phyloP scores from a whole-genome alignment of 1,139 yeast species.

The Yamadazyma mexicana region DNA sequence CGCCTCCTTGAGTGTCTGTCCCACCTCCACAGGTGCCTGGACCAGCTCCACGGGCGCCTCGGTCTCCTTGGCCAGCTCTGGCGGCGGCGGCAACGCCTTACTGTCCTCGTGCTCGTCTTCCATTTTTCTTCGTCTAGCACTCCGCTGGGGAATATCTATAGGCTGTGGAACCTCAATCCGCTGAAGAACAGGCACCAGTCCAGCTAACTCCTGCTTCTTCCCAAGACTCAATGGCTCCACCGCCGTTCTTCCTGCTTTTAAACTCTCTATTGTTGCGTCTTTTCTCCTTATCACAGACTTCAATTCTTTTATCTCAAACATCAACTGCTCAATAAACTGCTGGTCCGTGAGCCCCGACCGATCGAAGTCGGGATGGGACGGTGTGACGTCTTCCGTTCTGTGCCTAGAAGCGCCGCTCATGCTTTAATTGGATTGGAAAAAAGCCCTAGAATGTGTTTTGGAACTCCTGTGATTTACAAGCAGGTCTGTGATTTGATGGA shows the following conservation, averaged over 20 bases:
- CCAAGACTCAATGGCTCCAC: background rate
- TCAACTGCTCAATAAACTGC: constrained; percentile 36
- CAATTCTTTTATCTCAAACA: constrained; percentile 40
- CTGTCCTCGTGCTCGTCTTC: background rate
- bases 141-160: constrained; percentile 17
- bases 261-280: constrained; percentile 18
- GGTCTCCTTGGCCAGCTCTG: background rate
- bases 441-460: too few relatives aligned
- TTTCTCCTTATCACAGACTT: constrained; percentile 13
- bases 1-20: too few relatives aligned
- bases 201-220: background rate
- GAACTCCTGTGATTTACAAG: too few relatives aligned
- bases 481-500: too few relatives aligned
- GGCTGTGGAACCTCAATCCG: too few relatives aligned
- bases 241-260: constrained; percentile 16
- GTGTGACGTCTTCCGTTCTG: constrained; percentile 23
- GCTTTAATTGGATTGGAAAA: too few relatives aligned
- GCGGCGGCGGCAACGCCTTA: background rate
- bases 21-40: too few relatives aligned
- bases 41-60: too few relatives aligned
- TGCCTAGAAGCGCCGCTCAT: background rate
- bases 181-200: constrained; percentile 3
- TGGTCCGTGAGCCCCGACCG: constrained; percentile 28
- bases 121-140: constrained; percentile 15
- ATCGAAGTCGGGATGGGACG: constrained; percentile 40